Evolutionary conservation across 768 basidiomycete species (phyloP), one percentile per base, ranked within the genome.

Genomic region (Chalciporus pseudorubinellus): DNA sequence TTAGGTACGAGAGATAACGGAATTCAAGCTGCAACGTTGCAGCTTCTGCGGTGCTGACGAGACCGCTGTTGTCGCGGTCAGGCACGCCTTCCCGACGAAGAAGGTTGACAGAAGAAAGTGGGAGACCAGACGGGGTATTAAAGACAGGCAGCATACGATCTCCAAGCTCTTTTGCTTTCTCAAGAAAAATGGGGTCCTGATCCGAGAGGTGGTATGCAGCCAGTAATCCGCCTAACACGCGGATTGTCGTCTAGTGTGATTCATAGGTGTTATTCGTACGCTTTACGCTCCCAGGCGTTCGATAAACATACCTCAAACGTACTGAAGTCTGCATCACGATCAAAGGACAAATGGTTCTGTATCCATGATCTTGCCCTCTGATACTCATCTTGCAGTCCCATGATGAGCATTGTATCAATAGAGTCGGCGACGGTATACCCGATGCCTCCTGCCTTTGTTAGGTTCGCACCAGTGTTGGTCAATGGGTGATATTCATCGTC

Each of bases 401-500:
- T 88, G 45, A 98, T 70, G 48, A 91, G 76, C 74, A 98, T 81
- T 12, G 87, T 87, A 68, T 97, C 95, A 16, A 97, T 76, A 0
- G 89, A 84, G 62, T 97, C 95, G 49, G 88, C 79, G 40, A 98
- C 85, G 33, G 86, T 91, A 65, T 93, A 95, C 20, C 93, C 93
- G 46, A 97, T 86, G 13, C 90, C 86, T 33, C 90, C 92, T 2
- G 83, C 84, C 5, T 70, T 59, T 0, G 89, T 87, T 24, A 98
- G 76, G 66, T 98, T 93, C 9, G 81, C 79, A 4, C 95, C 95
- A 22, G 70, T 71, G 44, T 77, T 77, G 46, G 79, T 79, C 20
- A 98, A 77, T 0, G 95, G 94, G 61, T 95, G 92, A 61, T 92
- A 97, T 67, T 95, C 91, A 72, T 97, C 93, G 50, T 79, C 79